phyloP scores from a whole-genome alignment of 2,329 filamentous ascomycete genomes.

The Aspergillus chevalieri region DNA sequence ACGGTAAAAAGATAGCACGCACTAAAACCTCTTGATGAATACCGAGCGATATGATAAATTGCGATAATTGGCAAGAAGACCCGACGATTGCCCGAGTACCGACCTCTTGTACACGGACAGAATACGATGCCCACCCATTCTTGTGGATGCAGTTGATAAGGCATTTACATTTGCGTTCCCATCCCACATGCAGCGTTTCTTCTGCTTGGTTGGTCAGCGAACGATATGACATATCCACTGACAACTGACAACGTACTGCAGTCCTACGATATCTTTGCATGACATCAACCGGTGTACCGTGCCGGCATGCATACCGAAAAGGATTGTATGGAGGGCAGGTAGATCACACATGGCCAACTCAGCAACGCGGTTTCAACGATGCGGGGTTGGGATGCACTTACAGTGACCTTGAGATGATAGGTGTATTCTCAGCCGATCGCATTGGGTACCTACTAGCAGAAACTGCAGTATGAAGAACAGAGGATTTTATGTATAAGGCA shows the following conservation, averaged over 20 bases:
- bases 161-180: not conserved
- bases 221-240: too few species aligned
- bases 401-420: too few species aligned
- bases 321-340: not conserved
- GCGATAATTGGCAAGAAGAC: not conserved
- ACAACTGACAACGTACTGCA: too few species aligned
- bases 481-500: too few species aligned
- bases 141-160: not conserved
- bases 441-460: too few species aligned
- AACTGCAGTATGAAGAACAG: too few species aligned
- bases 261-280: not conserved
- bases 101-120: not conserved
- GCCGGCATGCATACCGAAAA: not conserved
- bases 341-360: not conserved
- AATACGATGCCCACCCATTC: not conserved
- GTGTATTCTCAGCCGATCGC: too few species aligned
- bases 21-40: not conserved
- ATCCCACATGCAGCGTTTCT: not conserved
- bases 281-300: not conserved
- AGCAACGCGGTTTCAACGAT: not conserved
- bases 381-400: not conserved
- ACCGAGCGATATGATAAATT: not conserved
- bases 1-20: not conserved
- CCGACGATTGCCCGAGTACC: not conserved
- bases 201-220: not conserved